phyloP scores from a whole-genome alignment of 495 filamentous ascomycete species.

The Aspergillus panamensis region DNA sequence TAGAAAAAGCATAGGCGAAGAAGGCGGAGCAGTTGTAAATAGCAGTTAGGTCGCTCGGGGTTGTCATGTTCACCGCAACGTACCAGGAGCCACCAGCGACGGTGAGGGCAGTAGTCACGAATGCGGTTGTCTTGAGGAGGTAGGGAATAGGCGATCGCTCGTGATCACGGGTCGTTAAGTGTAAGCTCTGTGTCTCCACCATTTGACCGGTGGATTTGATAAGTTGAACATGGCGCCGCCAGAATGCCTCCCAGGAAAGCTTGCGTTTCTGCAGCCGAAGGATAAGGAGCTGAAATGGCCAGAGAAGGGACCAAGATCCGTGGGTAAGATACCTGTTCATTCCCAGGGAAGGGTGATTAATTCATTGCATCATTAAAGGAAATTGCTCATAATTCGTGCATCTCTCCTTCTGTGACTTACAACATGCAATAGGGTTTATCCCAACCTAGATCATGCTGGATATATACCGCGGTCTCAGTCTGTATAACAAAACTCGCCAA shows the following conservation, averaged over 20 bases:
- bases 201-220: conserved; percentile 81
- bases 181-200: conserved; percentile 67
- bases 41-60: conserved; percentile 85
- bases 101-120: conserved; percentile 83
- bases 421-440: conserved; percentile 98
- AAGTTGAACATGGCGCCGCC: conserved; percentile 71
- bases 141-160: conserved; percentile 65
- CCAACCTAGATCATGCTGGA: conserved; percentile 85
- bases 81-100: conserved; percentile 95
- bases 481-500: conserved; percentile 82
- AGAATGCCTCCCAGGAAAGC: conserved; percentile 80
- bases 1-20: conserved; percentile 94
- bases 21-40: conserved; percentile 99
- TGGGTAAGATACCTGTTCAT: conserved; percentile 76
- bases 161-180: conserved; percentile 45
- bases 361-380: neutral
- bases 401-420: conserved; percentile 46
- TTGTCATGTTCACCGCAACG: conserved; percentile 87
- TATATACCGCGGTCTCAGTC: conserved; percentile 91
- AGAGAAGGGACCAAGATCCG: conserved; percentile 86
- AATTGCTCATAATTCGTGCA: too few relatives aligned
- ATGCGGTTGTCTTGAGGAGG: conserved; percentile 70
- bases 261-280: conserved; percentile 68
- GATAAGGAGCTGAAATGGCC: conserved; percentile 77
- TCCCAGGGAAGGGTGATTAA: neutral